phyloP scores from a whole-genome alignment of 169 alveolate genomes.

The Babesia ovis region DNA sequence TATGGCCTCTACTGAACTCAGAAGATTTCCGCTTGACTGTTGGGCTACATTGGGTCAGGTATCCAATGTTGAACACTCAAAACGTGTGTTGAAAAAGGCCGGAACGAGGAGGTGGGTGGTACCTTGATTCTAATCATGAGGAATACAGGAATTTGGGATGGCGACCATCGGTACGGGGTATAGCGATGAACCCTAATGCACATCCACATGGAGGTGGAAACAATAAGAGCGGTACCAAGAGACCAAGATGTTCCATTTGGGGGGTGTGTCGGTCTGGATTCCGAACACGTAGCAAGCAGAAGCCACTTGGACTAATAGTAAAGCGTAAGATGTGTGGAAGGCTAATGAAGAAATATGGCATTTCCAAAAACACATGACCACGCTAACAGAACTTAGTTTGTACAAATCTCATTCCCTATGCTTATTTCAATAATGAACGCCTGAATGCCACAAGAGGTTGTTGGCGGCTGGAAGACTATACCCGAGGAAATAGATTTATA shows the following conservation, averaged over 20 bases:
- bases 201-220: slow-evolving; percentile 90
- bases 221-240: slow-evolving; percentile 76
- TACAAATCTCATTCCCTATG: no score
- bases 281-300: slow-evolving; percentile 75
- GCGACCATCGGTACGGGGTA: slow-evolving; percentile 85
- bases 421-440: no score
- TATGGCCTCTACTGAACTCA: slow-evolving; percentile 84
- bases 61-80: slow-evolving; percentile 74
- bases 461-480: no score
- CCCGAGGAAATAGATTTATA: no score
- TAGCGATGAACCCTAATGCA: slow-evolving; percentile 82
- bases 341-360: slow-evolving; percentile 78
- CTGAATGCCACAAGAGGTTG: no score
- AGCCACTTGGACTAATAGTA: slow-evolving; percentile 83
- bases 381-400: neutral
- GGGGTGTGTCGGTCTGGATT: slow-evolving; percentile 80
- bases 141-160: slow-evolving; percentile 80
- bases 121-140: neutral
- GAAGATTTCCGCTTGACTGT: slow-evolving; percentile 85
- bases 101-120: slow-evolving; percentile 72
- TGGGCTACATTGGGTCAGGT: slow-evolving; percentile 89
- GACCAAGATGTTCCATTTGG: slow-evolving; percentile 85
- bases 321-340: slow-evolving; percentile 80
- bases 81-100: slow-evolving; percentile 78
- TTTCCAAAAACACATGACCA: slow-evolving; percentile 43